Evolutionary conservation across 768 basidiomycete genomes (phyloP).

Genomic region (Coprinopsis cinerea): DNA sequence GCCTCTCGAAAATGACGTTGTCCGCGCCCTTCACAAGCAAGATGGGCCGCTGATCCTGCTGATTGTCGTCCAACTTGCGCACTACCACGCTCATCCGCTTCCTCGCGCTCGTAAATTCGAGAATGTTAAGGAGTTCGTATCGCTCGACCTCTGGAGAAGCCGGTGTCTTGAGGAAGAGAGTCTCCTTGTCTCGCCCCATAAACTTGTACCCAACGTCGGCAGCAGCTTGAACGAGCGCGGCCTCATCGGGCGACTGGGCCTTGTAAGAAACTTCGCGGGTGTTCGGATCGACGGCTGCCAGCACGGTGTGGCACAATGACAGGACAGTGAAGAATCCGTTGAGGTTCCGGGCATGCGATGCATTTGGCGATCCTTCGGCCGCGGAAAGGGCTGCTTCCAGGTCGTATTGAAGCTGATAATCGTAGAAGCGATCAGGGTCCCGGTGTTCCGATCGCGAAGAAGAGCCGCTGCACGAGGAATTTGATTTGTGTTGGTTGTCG

Average conservation of each 20-base stretch:
- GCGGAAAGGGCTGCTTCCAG: conserved; percentile 50
- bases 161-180: conserved; percentile 70
- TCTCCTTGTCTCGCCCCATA: conserved; percentile 80
- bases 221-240: conserved; percentile 94
- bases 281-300: conserved; percentile 61
- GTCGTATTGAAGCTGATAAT: conserved; percentile 50
- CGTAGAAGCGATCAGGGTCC: conserved; percentile 45
- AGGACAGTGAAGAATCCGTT: conserved; percentile 90
- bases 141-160: conserved; percentile 60
- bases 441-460: too few relatives aligned
- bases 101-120: conserved; percentile 89
- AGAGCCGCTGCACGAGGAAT: too few relatives aligned
- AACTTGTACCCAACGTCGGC: conserved; percentile 94
- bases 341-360: conserved; percentile 58
- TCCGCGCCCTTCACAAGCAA: conserved; percentile 89
- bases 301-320: conserved; percentile 90
- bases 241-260: conserved; percentile 94
- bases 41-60: conserved; percentile 49
- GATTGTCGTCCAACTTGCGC: conserved; percentile 53
- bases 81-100: conserved; percentile 95
- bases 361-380: conserved; percentile 37
- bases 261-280: conserved; percentile 84
- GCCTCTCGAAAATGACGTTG: conserved; percentile 89
- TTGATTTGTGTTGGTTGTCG: too few relatives aligned
- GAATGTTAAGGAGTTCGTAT: conserved; percentile 85